phyloP scores from a whole-genome alignment of 2,329 filamentous ascomycete genomes.

The Bipolaris zeicola region DNA sequence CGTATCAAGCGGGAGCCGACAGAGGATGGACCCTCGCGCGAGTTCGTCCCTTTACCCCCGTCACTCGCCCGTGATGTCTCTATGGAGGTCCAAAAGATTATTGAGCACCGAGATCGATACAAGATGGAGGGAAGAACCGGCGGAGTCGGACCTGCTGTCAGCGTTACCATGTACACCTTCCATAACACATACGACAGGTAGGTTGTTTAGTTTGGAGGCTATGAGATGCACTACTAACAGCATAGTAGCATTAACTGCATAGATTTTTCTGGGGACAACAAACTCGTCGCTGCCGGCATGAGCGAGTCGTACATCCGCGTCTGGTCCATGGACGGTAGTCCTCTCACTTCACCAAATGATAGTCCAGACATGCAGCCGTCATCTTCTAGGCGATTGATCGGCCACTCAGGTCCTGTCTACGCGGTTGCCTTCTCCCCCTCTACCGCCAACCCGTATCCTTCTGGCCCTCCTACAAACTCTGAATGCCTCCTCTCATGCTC shows the following conservation, averaged over 20 bases:
- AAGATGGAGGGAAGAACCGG: constrained; percentile 83
- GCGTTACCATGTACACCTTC: constrained; percentile 97
- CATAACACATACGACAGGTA: constrained; percentile 94
- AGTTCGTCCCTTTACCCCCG: constrained; percentile 83
- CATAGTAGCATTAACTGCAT: constrained; percentile 79
- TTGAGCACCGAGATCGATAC: constrained; percentile 90
- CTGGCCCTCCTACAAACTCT: constrained; percentile 62
- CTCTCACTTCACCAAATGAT: constrained; percentile 70
- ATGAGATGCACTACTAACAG: not conserved
- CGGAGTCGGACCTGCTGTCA: constrained; percentile 80
- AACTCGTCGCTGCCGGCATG: constrained; percentile 85
- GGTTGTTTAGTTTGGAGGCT: constrained; percentile 37
- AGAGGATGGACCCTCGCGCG: constrained; percentile 77
- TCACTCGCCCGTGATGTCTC: constrained; percentile 88
- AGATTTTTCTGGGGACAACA: constrained; percentile 91
- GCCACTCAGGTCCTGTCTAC: constrained; percentile 89
- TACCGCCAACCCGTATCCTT: constrained; percentile 55
- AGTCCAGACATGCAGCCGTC: constrained; percentile 59
- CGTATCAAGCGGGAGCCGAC: constrained; percentile 89
- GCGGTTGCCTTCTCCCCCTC: constrained; percentile 86
- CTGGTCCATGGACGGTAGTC: constrained; percentile 86
- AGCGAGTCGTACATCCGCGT: constrained; percentile 94
- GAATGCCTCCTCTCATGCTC: constrained; percentile 86
- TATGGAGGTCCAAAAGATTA: constrained; percentile 91
- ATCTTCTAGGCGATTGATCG: constrained; percentile 78